Evolutionary conservation across 352 stramenopile species (phyloP), one percentile per base, ranked within the genome.

Genomic region (Globisporangium rhizosaccharum): DNA sequence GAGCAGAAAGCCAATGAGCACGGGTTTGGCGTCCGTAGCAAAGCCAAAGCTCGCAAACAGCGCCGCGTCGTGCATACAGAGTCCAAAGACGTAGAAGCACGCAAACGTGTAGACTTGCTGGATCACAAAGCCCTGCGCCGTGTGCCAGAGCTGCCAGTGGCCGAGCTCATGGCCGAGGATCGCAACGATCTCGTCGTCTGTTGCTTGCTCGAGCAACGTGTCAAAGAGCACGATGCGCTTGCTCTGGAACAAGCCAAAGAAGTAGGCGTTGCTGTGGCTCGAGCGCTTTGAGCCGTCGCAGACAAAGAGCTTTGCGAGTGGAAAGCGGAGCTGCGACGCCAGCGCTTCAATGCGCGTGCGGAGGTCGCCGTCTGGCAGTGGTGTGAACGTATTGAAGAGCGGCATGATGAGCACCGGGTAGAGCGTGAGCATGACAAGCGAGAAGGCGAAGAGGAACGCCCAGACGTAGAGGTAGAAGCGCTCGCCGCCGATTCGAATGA

Each of bases 191-290:
- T 99, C 96, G 56, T 97, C 82, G 61, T 96, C 55, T 1, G 83
- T 87, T 6, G 80, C 79, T 72, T 99, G 97, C 42, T 96, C 82
- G 46, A 99, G 74, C 14, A 99, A 79, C 41, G 96, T 99, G 72
- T 99, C 97, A 64, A 97, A 99, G 3, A 98, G 69, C 28, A 98
- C 95, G 66, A 98, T 98, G 30, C 96, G 88, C 70, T 98, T 98
- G 75, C 93, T 98, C 64, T 97, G 97, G 66, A 97, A 97, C 53
- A 98, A 94, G n/a, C 96, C 96, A 53, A 85, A 94, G 52, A 96
- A 89, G 63, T 94, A 96, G 26, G 85, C 86, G 56, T 94, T 96
- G 57, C 79, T 92, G 75, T 98, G 93, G 61, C 79, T 92, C 12
- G 88, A 98, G 36, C 97, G 86, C 77, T 98, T 98, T 23, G 92